These are phyloP conservation scores for Santalum album DNA, from an alignment of 164 flowering plant genomes.

Conservation along the genomic window DNA sequence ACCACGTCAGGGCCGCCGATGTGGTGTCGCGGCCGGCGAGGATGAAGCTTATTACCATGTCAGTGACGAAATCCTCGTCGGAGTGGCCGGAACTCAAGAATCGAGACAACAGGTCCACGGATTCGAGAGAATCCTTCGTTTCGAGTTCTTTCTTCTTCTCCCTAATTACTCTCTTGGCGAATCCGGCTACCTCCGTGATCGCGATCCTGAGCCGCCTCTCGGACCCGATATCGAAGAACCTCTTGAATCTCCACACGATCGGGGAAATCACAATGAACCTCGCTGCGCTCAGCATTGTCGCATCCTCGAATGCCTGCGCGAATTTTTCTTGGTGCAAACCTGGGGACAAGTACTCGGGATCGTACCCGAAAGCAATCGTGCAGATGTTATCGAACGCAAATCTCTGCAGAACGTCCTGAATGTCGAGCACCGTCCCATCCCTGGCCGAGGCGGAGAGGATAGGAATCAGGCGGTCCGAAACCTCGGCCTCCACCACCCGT, in stretches of 20 bases:
- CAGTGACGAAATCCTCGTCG: slow-evolving; percentile 14
- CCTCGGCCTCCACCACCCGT: slow-evolving; percentile 20
- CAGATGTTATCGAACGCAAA: slow-evolving; percentile 26
- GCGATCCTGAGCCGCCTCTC: slow-evolving; percentile 21
- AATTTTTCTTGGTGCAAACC: slow-evolving; percentile 14
- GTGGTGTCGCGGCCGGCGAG: slow-evolving; percentile 47
- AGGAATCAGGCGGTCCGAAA: slow-evolving; percentile 16
- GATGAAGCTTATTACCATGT: slow-evolving; percentile 35
- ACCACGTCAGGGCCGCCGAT: slow-evolving; percentile 42
- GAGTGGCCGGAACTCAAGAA: slow-evolving; percentile 5
- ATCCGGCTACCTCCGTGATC: slow-evolving; percentile 8
- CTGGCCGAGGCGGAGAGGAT: slow-evolving; percentile 9
- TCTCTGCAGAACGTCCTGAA: slow-evolving; percentile 19
- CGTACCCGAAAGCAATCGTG: slow-evolving; percentile 20
- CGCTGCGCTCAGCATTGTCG: slow-evolving; percentile 2
- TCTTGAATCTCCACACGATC: slow-evolving; percentile 17
- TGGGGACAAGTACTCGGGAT: slow-evolving; percentile 17
- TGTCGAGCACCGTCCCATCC: slow-evolving; percentile 10
- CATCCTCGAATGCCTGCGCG: slow-evolving; percentile 18
- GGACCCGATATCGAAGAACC: slow-evolving; percentile 20
- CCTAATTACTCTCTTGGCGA: slow-evolving; percentile 6
- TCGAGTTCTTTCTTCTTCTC: slow-evolving; percentile 7
- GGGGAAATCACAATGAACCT: slow-evolving; percentile 8
- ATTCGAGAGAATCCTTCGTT: neutral
- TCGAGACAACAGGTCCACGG: slow-evolving; percentile 8